Base-by-base conservation (phyloP, 805 yeast genomes). In the Sporopachydermia lactativora region DNA sequence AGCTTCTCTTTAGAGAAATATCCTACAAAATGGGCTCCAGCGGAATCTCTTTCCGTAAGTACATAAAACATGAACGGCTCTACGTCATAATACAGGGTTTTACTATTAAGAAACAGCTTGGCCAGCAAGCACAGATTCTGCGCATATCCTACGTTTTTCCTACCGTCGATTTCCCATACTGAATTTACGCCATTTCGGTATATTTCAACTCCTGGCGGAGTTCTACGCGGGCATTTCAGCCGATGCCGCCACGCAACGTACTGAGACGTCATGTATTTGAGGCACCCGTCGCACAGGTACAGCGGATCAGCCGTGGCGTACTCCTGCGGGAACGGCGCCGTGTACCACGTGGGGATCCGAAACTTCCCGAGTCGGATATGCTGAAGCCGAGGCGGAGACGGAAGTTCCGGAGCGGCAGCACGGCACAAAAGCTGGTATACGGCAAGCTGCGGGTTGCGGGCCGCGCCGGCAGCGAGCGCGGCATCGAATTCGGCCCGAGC, bases 31-130 rank as follows among this genome's bases (percentile, higher is more conserved):
- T 83, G 86, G 53, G 79, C 79, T 14, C 64, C 66, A 4, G 53
- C 52, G 3, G 52, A 64, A 50, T 77, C 82, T 36, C 70, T 64
- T 47, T 81, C 92, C 3, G 89, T 81, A 37, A 92, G 59, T 2
- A 88, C 75, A 58, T 89, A 92, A 54, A 92, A 92, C 54, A 81
- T 71, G 51, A 89, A 89, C 1, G 97, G 96, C 57, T 92, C 96
- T 36, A 89, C 97, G 52, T 92, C 97, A 54, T 85, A 85, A 54
- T 86, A 88, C 40, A 92, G 64, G 0, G 96, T 85, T 54, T 92
- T 92, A 2, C 96, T 84, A 57, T 88, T 84, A 40, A 92, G 65
- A 52, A 88, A 92, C 44, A 86, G 61, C 55, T 89, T 92, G 2
- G 96, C 95, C 48, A 92, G 58, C 36, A 89, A 64, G 62, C 98